A percentile compares a stretch with the other conserved stretches of the same genome.
Conservation (phyloP, 2,329 filamentous ascomycete species). For the Uncinocarpus reesii region DNA sequence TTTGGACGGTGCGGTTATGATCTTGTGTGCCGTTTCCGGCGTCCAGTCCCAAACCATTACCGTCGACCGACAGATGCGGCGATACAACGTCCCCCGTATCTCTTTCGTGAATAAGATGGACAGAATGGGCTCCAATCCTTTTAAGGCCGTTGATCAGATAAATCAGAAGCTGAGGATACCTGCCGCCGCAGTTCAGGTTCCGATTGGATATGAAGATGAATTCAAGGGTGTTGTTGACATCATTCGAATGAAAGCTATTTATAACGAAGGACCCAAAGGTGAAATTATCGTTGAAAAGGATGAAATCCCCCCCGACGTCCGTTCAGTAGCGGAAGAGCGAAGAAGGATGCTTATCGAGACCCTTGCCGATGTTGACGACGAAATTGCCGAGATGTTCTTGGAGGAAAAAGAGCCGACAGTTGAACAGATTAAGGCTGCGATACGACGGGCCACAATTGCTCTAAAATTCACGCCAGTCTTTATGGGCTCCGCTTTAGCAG, state of each 20-base stretch:
- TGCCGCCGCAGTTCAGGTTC: slow-evolving; percentile 86
- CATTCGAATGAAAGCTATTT: slow-evolving; percentile 83
- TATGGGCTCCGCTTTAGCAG: slow-evolving; percentile 90
- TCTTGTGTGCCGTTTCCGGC: slow-evolving; percentile 91
- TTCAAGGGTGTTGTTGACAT: slow-evolving; percentile 90
- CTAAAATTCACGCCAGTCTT: slow-evolving; percentile 89
- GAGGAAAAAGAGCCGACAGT: slow-evolving; percentile 72
- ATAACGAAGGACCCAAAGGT: slow-evolving; percentile 77
- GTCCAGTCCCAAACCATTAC: slow-evolving; percentile 98
- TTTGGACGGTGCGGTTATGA: slow-evolving; percentile 94
- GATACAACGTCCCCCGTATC: slow-evolving; percentile 90
- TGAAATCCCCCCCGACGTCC: slow-evolving; percentile 70
- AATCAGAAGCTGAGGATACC: slow-evolving; percentile 89
- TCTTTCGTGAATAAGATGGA: slow-evolving; percentile 99
- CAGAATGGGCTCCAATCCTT: slow-evolving; percentile 94
- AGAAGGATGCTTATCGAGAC: slow-evolving; percentile 82
- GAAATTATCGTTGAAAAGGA: slow-evolving; percentile 66
- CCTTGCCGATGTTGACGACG: slow-evolving; percentile 92
- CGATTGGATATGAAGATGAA: slow-evolving; percentile 82
- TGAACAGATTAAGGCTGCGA: slow-evolving; percentile 80
- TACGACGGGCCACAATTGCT: slow-evolving; percentile 77
- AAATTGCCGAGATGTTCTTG: slow-evolving; percentile 90
- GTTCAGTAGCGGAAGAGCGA: slow-evolving; percentile 68
- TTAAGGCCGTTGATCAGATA: slow-evolving; percentile 95
- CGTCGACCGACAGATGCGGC: slow-evolving; percentile 95